Evolutionary conservation across 805 yeast genomes (phyloP), one percentile per base, ranked within the genome.

Genomic region (Metschnikowia aberdeeniae): DNA sequence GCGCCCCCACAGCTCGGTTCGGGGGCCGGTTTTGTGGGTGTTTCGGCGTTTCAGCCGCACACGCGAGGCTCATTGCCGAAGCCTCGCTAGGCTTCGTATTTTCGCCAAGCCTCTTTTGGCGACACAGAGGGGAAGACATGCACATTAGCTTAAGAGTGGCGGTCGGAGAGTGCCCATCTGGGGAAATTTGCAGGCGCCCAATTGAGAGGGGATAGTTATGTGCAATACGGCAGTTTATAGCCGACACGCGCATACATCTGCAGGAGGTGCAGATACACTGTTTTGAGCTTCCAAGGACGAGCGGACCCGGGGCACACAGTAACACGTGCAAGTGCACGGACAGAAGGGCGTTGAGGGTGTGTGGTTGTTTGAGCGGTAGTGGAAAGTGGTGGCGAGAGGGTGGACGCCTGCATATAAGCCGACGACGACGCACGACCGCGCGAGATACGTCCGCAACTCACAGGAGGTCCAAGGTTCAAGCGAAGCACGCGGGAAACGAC

Each of bases 381-480:
- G n/a, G n/a, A n/a, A n/a, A n/a, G n/a, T n/a, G n/a, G n/a, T n/a
- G n/a, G n/a, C n/a, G n/a, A n/a, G n/a, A n/a, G n/a, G n/a, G n/a
- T n/a, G n/a, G n/a, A n/a, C 8, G 8, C 26, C 26, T 22, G 26
- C 8, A 22, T 7, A 22, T 7, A 22, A 3, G 24, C 4, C 6
- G 24, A 6, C 24, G 26, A 22, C 11, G 19, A 26, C 20, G 33
- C n/a, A 17, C n/a, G 12, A 22, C 34, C 34, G 40, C 40, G 27
- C 27, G 19, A 19, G 34, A 7, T 29, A 28, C 34, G 34, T 37
- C 40, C 34, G 40, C 14, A 37, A 37, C 40, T 37, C 34, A 28
- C 34, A 17, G 19, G 19, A 7, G 7, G 9, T 19, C 20, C 20
- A 10, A 4, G 8, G 26, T 5, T 22, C 26, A 5, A 22, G 26